Conservation (phyloP, 805 yeast genomes). For the Myxozyma vanderwaltii region DNA sequence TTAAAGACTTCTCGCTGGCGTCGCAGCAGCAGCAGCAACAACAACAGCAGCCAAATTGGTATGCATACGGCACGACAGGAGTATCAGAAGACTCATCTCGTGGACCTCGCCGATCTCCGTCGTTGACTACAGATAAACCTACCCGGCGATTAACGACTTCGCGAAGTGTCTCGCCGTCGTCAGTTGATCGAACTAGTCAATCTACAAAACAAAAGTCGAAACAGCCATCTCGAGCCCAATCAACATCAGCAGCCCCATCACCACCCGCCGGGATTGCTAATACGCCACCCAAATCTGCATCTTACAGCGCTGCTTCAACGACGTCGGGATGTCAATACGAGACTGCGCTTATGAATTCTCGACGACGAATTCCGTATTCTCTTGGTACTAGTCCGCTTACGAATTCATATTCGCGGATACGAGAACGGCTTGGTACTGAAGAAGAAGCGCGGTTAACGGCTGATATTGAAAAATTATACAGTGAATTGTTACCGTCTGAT, state of each 20-base stretch:
- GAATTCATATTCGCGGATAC: conserved; percentile 7
- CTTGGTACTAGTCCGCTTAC: conserved; percentile 32
- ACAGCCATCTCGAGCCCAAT: not conserved
- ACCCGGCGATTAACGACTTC: not conserved
- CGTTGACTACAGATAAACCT: not conserved
- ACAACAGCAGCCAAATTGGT: not conserved
- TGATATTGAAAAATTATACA: conserved; percentile 22
- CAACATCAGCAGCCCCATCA: not conserved
- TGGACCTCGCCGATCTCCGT: not conserved
- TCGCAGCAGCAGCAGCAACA: not conserved
- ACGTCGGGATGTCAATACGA: conserved; percentile 21
- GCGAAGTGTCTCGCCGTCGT: conserved; percentile 4
- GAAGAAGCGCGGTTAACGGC: conserved; percentile 24
- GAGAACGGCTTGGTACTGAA: conserved; percentile 11
- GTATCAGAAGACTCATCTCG: not conserved
- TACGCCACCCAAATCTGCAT: conserved; percentile 2
- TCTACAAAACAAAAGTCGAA: not conserved
- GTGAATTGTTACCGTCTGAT: conserved; percentile 26
- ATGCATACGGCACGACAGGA: not conserved
- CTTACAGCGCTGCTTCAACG: not conserved
- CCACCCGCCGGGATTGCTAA: not conserved
- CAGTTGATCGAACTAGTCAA: not conserved
- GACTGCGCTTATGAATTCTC: conserved; percentile 31
- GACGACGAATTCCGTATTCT: conserved; percentile 36
- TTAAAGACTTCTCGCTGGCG: not conserved